Evolutionary conservation across 805 yeast species (phyloP), one percentile per base, ranked within the genome.

Genomic region (Candida sithepensis): DNA sequence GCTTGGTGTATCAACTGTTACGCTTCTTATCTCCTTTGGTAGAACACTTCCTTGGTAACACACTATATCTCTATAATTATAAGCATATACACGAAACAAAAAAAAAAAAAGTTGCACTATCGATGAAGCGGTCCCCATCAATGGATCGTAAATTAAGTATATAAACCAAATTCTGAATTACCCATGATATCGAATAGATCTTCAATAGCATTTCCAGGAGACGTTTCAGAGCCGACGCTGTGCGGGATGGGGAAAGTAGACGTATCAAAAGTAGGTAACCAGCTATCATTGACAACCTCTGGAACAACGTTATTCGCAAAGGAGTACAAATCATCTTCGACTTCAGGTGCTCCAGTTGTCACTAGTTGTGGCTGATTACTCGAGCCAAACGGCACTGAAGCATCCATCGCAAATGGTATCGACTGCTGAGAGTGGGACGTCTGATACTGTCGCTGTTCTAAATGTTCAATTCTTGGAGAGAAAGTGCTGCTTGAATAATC

Each of bases 181-280:
- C 55, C 51, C 34, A 56, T 33, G 28, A 52, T 41, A 21, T 48
- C 58, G 42, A 57, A 52, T 19, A 55, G 26, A 28, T 57, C 55
- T 38, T 51, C 55, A 14, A 50, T 45, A 18, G 37, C 46, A 34
- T 45, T 48, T 14, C 34, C 39, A 13, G 43, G n/a, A 16, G n/a
- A n/a, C n/a, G 24, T 39, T 3, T 30, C 44, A 14, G 32, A 21
- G 6, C 44, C 43, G 14, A 24, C 36, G 4, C 45, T 43, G 14
- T 44, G 7, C 10, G 48, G 30, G 5, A 40, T 45, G 2, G 56
- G 47, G 32, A 50, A 49, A 9, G 28, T 24, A 16, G 61, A 54
- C 2, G 52, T 44, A 41, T 58, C 63, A 39, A 57, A 56, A 2
- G 45, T 38, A 2, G 60, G 62, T 9, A 52, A 44, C 62, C 62